These are phyloP conservation scores for Backusella macrospora DNA, from an alignment of 192 early-diverging fungal genomes.

Conservation along the genomic window DNA sequence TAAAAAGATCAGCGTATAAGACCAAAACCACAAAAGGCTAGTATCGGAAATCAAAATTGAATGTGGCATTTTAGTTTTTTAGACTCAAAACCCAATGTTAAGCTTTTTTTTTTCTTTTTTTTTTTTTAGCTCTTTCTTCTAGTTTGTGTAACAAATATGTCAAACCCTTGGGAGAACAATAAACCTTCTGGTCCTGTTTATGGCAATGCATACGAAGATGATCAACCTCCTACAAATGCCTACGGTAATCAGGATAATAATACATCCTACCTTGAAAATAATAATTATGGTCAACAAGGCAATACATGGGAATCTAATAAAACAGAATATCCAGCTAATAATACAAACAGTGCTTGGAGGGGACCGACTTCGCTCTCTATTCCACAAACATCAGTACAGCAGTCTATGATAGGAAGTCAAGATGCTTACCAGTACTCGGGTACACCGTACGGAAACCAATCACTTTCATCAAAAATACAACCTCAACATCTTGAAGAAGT, in stretches of 20 bases:
- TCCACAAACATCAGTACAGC: background rate
- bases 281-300: background rate
- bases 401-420: background rate
- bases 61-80: background rate
- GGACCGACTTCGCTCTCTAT: background rate
- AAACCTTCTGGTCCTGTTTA: conserved; percentile 18
- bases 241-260: background rate
- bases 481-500: background rate
- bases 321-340: background rate
- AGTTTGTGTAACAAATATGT: background rate
- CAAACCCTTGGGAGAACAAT: conserved; percentile 16
- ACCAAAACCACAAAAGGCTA: background rate
- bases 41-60: background rate
- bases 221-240: background rate
- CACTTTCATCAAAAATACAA: background rate
- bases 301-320: conserved; percentile 23
- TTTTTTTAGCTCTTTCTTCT: background rate
- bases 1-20: background rate
- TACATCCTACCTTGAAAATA: conserved; percentile 15
- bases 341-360: background rate
- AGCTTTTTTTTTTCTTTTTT: conserved; percentile 3
- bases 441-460: conserved; percentile 35
- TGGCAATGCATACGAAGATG: conserved; percentile 29
- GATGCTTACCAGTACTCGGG: conserved; percentile 39
- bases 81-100: background rate